A percentile compares a stretch with the other conserved stretches of the same genome.
phyloP scores from a whole-genome alignment of 2,329 filamentous ascomycete species.

The Periconia macrospinosa region DNA sequence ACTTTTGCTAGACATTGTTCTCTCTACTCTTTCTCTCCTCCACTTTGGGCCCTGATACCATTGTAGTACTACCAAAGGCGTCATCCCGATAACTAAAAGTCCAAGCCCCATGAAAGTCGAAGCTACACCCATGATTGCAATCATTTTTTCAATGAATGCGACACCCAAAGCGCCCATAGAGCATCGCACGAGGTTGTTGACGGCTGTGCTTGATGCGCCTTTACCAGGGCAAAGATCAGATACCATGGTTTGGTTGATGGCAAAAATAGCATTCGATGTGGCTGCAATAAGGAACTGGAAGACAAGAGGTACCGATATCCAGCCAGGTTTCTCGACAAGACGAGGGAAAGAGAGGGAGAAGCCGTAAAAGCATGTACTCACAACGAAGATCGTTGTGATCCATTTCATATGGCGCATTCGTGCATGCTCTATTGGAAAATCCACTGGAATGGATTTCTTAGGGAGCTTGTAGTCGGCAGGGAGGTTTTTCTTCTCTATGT shows the following conservation, averaged over 20 bases:
- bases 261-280: slow-evolving; percentile 42
- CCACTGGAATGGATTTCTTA: slow-evolving; percentile 20
- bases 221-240: slow-evolving; percentile 64
- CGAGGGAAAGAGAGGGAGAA: slow-evolving; percentile 37
- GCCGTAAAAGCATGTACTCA: slow-evolving; percentile 42
- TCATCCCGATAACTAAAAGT: slow-evolving; percentile 11
- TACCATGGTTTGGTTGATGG: slow-evolving; percentile 63
- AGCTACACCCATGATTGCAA: slow-evolving; percentile 59
- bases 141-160: slow-evolving; percentile 63
- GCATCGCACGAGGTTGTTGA: slow-evolving; percentile 66
- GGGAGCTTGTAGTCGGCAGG: slow-evolving; percentile 26
- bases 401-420: slow-evolving; percentile 44
- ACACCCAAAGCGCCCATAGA: slow-evolving; percentile 61
- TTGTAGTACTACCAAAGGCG: slow-evolving; percentile 12
- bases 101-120: slow-evolving; percentile 46
- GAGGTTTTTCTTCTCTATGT: slow-evolving; percentile 35
- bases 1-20: too few species aligned
- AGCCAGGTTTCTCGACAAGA: slow-evolving; percentile 22
- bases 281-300: slow-evolving; percentile 36
- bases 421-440: slow-evolving; percentile 48
- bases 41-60: slow-evolving; percentile 16
- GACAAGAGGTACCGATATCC: slow-evolving; percentile 13
- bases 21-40: slow-evolving; percentile 8
- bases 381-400: slow-evolving; percentile 43
- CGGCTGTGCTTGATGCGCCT: slow-evolving; percentile 61